These are phyloP conservation scores for Vitis hybrid DNA, from an alignment of 177 flowering plant species.

Conservation along the genomic window DNA sequence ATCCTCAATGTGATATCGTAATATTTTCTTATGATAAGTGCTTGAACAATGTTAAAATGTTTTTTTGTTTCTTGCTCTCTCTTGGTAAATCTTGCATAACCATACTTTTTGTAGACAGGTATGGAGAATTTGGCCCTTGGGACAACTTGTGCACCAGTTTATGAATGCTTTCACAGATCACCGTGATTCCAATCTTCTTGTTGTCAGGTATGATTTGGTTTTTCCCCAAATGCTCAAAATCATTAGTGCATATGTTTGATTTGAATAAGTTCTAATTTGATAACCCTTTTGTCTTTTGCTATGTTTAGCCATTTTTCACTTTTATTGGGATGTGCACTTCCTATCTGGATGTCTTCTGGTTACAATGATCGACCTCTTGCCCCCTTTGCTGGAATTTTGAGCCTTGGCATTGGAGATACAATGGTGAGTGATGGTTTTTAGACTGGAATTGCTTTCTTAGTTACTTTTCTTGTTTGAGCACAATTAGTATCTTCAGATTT, in stretches of 20 bases:
- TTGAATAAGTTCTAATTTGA: background rate
- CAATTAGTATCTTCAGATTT: background rate
- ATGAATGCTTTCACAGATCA: conserved; percentile 99
- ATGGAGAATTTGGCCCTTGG: conserved; percentile 97
- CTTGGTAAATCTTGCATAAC: conserved; percentile 20
- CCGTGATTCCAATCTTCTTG: conserved; percentile 92
- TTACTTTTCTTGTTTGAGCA: background rate
- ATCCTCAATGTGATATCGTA: too few species aligned
- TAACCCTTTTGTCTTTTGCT: conserved; percentile 8
- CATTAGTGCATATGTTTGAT: background rate
- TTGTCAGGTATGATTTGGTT: conserved; percentile 61
- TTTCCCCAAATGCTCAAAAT: background rate
- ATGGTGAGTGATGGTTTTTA: conserved; percentile 55
- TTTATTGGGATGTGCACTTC: conserved; percentile 94
- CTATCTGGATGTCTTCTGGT: conserved; percentile 93
- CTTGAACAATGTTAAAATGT: too few species aligned
- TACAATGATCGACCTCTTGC: conserved; percentile 93
- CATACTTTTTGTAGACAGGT: conserved; percentile 50
- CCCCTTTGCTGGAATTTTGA: conserved; percentile 96
- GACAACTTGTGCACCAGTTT: conserved; percentile 69
- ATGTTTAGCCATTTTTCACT: conserved; percentile 88
- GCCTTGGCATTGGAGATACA: conserved; percentile 98
- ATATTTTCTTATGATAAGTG: too few species aligned
- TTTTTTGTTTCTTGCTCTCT: too few species aligned
- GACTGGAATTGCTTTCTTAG: background rate